Evolutionary conservation across 1,139 yeast species (phyloP).

Genomic region (Debaryomyces sp.): DNA sequence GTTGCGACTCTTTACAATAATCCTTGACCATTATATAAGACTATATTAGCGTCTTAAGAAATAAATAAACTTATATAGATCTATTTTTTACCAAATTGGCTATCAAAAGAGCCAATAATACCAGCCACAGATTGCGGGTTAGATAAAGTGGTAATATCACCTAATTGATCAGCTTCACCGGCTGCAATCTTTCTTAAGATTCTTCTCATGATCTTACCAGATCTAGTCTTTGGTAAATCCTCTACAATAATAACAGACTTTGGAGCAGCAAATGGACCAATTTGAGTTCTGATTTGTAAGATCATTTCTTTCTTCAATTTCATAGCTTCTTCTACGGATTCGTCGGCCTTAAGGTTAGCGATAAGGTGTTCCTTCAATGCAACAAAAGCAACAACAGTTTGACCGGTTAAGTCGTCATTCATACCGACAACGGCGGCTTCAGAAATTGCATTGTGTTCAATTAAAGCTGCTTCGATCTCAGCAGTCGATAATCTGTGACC

Average conservation of each 20-base stretch:
- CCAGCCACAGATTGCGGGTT: conserved; percentile 86
- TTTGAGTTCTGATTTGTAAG: conserved; percentile 86
- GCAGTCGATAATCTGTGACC: conserved; percentile 98
- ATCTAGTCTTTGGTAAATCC: conserved; percentile 96
- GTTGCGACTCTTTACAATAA: neutral
- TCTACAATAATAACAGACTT: conserved; percentile 83
- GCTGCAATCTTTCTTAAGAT: conserved; percentile 89
- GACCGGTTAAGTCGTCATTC: conserved; percentile 94
- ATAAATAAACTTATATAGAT: conserved; percentile 2
- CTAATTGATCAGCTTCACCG: conserved; percentile 89
- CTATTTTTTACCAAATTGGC: conserved; percentile 54
- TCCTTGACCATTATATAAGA: neutral
- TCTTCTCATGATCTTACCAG: conserved; percentile 99
- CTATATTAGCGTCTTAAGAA: neutral
- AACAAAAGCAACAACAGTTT: conserved; percentile 93
- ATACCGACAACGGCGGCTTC: conserved; percentile 97
- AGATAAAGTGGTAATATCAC: conserved; percentile 89
- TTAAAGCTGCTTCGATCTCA: conserved; percentile 92
- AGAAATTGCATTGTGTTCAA: conserved; percentile 77
- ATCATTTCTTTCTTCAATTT: conserved; percentile 81
- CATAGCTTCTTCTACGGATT: conserved; percentile 51
- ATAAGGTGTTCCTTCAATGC: conserved; percentile 68
- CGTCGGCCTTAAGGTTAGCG: conserved; percentile 42
- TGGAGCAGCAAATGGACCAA: conserved; percentile 99
- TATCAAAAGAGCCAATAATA: conserved; percentile 56